Evolutionary conservation across 1,284 basidiomycete species (phyloP).

Genomic region (Ustilago lituana): DNA sequence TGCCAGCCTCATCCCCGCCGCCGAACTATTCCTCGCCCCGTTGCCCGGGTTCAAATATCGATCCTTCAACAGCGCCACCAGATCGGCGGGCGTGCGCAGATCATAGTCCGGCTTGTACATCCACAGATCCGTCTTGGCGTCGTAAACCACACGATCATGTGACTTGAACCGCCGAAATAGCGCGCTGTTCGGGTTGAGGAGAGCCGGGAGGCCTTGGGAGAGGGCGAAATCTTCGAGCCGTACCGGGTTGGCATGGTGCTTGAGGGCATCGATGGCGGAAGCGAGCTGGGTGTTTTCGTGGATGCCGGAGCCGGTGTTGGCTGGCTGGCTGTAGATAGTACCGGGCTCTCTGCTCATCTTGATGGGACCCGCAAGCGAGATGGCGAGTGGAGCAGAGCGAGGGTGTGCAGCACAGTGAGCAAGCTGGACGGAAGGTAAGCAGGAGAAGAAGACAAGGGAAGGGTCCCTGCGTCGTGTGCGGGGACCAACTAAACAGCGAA

Average conservation of each 20-base stretch:
- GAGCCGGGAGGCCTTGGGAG: constrained; percentile 75
- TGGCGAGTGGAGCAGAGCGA: too few species aligned
- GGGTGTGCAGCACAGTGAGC: not conserved
- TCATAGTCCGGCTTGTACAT: constrained; percentile 87
- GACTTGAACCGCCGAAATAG: constrained; percentile 80
- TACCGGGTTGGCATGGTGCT: constrained; percentile 78
- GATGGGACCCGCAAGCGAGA: not conserved
- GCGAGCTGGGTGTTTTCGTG: constrained; percentile 88
- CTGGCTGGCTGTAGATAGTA: constrained; percentile 81
- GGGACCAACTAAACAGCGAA: not conserved
- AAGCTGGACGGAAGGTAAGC: too few species aligned
- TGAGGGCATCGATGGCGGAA: constrained; percentile 83
- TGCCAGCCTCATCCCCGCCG: constrained; percentile 79
- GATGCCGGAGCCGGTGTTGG: constrained; percentile 80
- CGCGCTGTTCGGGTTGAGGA: constrained; percentile 76
- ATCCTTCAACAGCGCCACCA: constrained; percentile 77
- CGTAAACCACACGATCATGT: constrained; percentile 81
- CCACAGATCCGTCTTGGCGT: constrained; percentile 83
- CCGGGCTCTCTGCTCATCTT: constrained; percentile 29
- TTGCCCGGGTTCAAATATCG: constrained; percentile 53
- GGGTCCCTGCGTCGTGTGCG: constrained; percentile 20
- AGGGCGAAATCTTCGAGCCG: constrained; percentile 85
- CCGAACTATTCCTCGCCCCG: constrained; percentile 32
- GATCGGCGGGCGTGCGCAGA: constrained; percentile 81
- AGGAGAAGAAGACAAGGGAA: too few species aligned